Base-by-base conservation (phyloP, 2,329 filamentous ascomycete species). In the Chalaropsis ovoidea region DNA sequence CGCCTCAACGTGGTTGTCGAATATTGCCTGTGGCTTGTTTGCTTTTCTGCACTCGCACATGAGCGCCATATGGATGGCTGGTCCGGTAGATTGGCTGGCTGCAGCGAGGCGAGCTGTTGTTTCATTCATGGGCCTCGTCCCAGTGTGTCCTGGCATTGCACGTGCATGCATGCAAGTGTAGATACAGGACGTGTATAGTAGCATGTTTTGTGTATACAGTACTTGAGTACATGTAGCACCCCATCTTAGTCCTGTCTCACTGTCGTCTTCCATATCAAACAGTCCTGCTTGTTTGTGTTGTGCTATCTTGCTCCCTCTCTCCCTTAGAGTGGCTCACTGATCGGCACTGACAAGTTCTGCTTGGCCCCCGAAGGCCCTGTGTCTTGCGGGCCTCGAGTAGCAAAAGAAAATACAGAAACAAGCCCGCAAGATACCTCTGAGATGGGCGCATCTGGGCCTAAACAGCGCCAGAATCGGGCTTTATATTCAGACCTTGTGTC, bases 1-100 rank as follows among this genome's bases (percentile, higher is more conserved):
- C 15, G 43, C 54, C 31, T 39, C 54, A 58, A 58, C 54, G 54
- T 58, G 54, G 54, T 19, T 8, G 27, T 58, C n/a, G 54, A 58
- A 27, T 3, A 39, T 58, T 39, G 31, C 27, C 15, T 1, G 27
- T 58, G 54, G 54, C 54, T 58, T 58, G 13, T 22, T 39, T 58
- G 3, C 22, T 19, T 17, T 58, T 35, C 17, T 58, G 54, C n/a
- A 39, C 24, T 22, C 13, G 8, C 54, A 58, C n/a, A 35, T n/a
- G n/a, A 58, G 31, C 39, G 24, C 54, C 54, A 35, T 58, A 39
- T 19, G 27, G n/a, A 19, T 17, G 6, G 27, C 54, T 19, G 24
- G 54, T 11, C 8, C 31, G 52, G 31, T 35, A 39, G 54, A 35
- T 58, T n/a, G 22, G 15, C n/a, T 22, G 8, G 5, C 19, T 52